A percentile compares a stretch with the other conserved stretches of the same genome.
phyloP scores from a whole-genome alignment of 257 asterid species.

The Solanum paucissectum region DNA sequence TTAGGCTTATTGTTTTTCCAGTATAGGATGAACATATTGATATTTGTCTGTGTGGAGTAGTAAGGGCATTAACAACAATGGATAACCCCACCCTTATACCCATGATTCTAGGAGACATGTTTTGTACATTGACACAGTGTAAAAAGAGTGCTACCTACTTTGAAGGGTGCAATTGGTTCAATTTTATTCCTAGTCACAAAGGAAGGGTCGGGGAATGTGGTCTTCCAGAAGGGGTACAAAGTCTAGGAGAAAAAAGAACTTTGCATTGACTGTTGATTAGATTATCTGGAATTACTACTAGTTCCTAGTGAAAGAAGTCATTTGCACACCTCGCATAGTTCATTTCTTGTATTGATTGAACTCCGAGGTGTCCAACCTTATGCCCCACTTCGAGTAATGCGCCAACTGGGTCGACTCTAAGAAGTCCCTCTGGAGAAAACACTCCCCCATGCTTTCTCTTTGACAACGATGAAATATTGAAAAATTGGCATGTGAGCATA shows the following conservation, averaged over 20 bases:
- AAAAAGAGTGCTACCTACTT: background rate
- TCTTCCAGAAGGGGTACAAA: background rate
- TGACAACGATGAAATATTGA: background rate
- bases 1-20: background rate
- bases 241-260: too few relatives aligned
- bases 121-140: background rate
- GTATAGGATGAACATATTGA: background rate
- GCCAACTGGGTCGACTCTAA: background rate
- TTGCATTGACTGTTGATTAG: too few relatives aligned
- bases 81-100: background rate
- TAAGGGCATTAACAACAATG: background rate
- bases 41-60: background rate
- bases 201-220: background rate
- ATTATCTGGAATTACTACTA: too few relatives aligned
- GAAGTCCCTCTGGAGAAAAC: background rate
- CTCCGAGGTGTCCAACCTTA: background rate
- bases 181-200: background rate
- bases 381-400: background rate
- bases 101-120: background rate
- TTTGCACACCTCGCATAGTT: background rate
- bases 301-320: too few relatives aligned
- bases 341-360: background rate
- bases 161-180: background rate
- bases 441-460: background rate
- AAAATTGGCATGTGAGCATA: background rate